A percentile compares a stretch with the other conserved stretches of the same genome.
Conservation (phyloP, 345 rosid species). For the Hibiscus trionum region DNA sequence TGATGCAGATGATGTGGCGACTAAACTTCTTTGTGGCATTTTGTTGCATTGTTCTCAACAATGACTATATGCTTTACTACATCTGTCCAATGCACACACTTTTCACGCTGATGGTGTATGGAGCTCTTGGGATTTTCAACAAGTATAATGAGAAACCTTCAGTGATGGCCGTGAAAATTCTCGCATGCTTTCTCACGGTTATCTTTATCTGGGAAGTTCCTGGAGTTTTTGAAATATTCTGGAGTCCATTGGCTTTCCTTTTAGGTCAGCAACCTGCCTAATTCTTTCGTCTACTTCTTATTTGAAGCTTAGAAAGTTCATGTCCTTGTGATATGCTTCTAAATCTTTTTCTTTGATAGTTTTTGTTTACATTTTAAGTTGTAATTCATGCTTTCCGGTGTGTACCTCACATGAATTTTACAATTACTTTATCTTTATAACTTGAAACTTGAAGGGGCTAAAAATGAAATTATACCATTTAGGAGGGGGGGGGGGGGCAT, state of each 20-base stretch:
- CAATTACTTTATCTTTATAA: too few species aligned
- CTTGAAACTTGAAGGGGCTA: too few species aligned
- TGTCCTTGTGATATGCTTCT: background rate
- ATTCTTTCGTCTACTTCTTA: conserved; percentile 9
- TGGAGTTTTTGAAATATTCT: conserved; percentile 67
- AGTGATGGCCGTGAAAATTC: conserved; percentile 76
- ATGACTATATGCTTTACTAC: conserved; percentile 88
- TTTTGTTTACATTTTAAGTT: background rate
- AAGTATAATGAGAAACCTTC: conserved; percentile 82
- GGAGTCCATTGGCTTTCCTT: conserved; percentile 71
- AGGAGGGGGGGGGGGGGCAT: too few species aligned
- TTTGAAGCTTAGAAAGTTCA: background rate
- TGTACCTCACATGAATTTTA: background rate
- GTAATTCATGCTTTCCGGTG: background rate
- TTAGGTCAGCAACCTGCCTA: conserved; percentile 43
- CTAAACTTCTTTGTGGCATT: conserved; percentile 88
- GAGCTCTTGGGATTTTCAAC: conserved; percentile 79
- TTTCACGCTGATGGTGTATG: conserved; percentile 91
- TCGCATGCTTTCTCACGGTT: conserved; percentile 77
- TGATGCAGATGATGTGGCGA: conserved; percentile 99
- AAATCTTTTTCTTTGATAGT: background rate
- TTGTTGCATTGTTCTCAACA: conserved; percentile 84
- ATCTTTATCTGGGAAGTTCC: conserved; percentile 90
- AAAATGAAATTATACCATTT: too few species aligned
- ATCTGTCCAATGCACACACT: conserved; percentile 99